Evolutionary conservation across 345 rosid genomes (phyloP).

Genomic region (Dimocarpus longan): DNA sequence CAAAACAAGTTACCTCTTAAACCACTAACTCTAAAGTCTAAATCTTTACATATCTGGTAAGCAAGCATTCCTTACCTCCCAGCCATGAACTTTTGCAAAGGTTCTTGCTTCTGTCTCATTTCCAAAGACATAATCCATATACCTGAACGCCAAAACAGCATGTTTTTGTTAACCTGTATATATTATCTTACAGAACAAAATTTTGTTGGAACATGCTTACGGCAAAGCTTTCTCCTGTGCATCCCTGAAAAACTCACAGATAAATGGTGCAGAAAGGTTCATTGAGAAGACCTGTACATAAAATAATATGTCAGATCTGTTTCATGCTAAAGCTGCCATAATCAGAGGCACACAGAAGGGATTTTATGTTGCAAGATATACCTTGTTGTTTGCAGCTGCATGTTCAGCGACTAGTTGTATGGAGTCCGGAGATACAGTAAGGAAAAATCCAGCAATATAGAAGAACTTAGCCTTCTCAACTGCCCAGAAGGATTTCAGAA

Average conservation of each 20-base stretch:
- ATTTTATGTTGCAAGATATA: constrained; percentile 20
- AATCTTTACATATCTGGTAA: neutral
- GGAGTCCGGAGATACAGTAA: constrained; percentile 92
- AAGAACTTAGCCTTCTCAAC: constrained; percentile 91
- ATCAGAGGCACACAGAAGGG: neutral
- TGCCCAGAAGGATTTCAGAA: constrained; percentile 29
- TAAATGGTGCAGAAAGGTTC: constrained; percentile 98
- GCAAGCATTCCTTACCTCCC: constrained; percentile 63
- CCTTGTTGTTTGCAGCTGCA: constrained; percentile 95
- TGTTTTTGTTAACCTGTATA: neutral
- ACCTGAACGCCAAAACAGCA: constrained; percentile 43
- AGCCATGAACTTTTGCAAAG: constrained; percentile 90
- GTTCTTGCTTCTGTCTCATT: constrained; percentile 95
- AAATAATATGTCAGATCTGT: neutral
- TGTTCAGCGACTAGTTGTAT: constrained; percentile 90
- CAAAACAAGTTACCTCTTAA: neutral
- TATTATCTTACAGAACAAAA: neutral
- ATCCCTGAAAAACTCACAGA: constrained; percentile 98
- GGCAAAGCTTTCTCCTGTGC: constrained; percentile 70
- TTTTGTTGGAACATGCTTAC: constrained; percentile 44
- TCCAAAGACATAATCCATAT: constrained; percentile 89
- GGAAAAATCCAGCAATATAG: constrained; percentile 97
- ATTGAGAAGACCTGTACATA: constrained; percentile 65
- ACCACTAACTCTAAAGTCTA: neutral
- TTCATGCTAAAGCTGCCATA: constrained; percentile 8